A percentile compares a stretch with the other conserved stretches of the same genome.
phyloP scores from a whole-genome alignment of 2,329 filamentous ascomycete genomes.

The Calonectria pauciramosa region DNA sequence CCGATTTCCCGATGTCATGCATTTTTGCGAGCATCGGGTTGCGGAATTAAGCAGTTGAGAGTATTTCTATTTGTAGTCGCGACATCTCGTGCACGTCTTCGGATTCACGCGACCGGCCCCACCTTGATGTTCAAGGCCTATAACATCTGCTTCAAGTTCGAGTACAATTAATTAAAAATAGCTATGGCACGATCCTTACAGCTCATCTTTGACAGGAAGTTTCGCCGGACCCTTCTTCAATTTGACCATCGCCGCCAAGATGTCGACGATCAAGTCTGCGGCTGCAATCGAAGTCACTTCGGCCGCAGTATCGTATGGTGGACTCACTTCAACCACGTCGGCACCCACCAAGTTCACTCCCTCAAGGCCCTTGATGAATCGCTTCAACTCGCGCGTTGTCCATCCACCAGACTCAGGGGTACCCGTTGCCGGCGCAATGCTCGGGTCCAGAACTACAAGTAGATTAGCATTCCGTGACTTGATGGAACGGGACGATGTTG shows the following conservation, averaged over 20 bases:
- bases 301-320: not conserved
- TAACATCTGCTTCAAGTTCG: not conserved
- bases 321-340: slow-evolving; percentile 14
- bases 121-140: too few relatives aligned
- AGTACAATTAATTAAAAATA: not conserved
- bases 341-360: slow-evolving; percentile 17
- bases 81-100: too few relatives aligned
- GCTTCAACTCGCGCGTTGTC: slow-evolving; percentile 17
- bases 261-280: not conserved
- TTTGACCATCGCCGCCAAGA: not conserved
- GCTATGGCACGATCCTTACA: not conserved
- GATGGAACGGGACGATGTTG: too few relatives aligned
- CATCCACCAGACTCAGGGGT: slow-evolving; percentile 15
- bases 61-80: not conserved
- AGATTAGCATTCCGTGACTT: not conserved
- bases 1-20: not conserved
- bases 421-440: slow-evolving; percentile 14
- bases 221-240: not conserved
- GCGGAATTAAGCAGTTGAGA: not conserved
- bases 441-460: not conserved
- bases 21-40: not conserved
- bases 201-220: not conserved
- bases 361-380: slow-evolving; percentile 9
- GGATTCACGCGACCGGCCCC: too few relatives aligned
- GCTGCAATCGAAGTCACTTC: not conserved